Conservation (phyloP, 2,329 filamentous ascomycete species). For the Cercospora zeina region DNA sequence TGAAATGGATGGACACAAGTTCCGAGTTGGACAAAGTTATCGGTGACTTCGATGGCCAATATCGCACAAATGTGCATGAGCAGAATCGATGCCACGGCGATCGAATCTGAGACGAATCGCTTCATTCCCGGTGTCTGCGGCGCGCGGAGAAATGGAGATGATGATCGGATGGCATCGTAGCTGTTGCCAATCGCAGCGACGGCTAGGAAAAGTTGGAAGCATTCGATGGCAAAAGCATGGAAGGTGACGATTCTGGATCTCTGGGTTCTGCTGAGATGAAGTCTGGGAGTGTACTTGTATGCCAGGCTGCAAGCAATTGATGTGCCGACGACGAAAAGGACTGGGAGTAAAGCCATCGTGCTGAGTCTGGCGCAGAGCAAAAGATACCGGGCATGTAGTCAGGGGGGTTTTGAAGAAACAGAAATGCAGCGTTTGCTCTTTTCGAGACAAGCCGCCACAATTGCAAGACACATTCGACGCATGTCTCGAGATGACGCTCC, state of each 20-base stretch:
- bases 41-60: slow-evolving; percentile 21
- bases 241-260: neutral
- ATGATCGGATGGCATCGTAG: neutral
- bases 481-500: neutral
- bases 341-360: neutral
- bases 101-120: slow-evolving; percentile 3
- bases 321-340: neutral
- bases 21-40: slow-evolving; percentile 22
- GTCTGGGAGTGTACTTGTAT: slow-evolving; percentile 11
- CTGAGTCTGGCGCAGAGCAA: too few relatives aligned
- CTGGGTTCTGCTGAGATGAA: neutral
- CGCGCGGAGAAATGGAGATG: neutral
- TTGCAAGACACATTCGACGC: neutral
- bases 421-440: neutral
- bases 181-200: slow-evolving; percentile 5
- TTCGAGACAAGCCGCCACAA: neutral
- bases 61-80: slow-evolving; percentile 5
- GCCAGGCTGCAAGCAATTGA: slow-evolving; percentile 14
- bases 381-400: neutral
- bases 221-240: slow-evolving; percentile 24
- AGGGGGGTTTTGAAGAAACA: neutral
- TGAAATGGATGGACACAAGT: slow-evolving; percentile 23
- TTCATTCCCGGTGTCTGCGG: neutral
- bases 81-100: neutral
- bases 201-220: slow-evolving; percentile 14